Base-by-base conservation (phyloP, 1,284 basidiomycete genomes). In the Cryptococcus maquisensis region DNA sequence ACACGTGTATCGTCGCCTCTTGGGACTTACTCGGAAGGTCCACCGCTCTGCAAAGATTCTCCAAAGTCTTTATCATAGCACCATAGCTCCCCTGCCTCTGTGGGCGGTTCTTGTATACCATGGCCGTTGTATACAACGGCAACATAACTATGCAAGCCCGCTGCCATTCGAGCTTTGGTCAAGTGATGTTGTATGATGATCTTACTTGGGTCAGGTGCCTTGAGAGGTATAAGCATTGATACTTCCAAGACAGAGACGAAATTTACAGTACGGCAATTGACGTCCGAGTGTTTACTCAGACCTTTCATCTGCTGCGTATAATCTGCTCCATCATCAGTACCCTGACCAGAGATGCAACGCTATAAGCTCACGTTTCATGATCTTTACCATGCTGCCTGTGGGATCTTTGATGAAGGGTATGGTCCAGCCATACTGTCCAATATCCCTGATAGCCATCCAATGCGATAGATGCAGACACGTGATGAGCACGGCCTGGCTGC, bases 41-140 rank as follows among this genome's bases (percentile, higher is more conserved):
- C 66, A 20, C 54, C 47, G 7, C 55, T 52, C n/a, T 63, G 54
- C 13, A 60, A 52, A 52, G 61, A 68, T 21, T 71, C 67, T 35
- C 69, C 69, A 43, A 71, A 71, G 3, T 53, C 54, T 39, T 48
- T 55, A 52, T 71, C 67, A 46, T 71, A 69, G 42, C 67, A 69
- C 69, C 69, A 71, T 41, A 71, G 41, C 57, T 71, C 69, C 5
- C 69, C 69, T 4, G 68, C 66, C 41, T 71, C 67, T 5, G 69
- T 71, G 16, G 69, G 69, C 0, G 69, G 66, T 49, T 71, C 69
- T 51, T 71, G 67, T 9, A 71, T 71, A 1, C 69, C 69, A 50
- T 71, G 69, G 5, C 67, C 66, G 23, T 49, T 55, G 52, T 71
- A 71, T 23, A 69, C 40, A 23, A 65, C 66, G 2, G 65, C 63